A percentile compares a stretch with the other conserved stretches of the same genome.
phyloP scores from a whole-genome alignment of 2,329 filamentous ascomycete genomes.

The Colletotrichum destructivum region DNA sequence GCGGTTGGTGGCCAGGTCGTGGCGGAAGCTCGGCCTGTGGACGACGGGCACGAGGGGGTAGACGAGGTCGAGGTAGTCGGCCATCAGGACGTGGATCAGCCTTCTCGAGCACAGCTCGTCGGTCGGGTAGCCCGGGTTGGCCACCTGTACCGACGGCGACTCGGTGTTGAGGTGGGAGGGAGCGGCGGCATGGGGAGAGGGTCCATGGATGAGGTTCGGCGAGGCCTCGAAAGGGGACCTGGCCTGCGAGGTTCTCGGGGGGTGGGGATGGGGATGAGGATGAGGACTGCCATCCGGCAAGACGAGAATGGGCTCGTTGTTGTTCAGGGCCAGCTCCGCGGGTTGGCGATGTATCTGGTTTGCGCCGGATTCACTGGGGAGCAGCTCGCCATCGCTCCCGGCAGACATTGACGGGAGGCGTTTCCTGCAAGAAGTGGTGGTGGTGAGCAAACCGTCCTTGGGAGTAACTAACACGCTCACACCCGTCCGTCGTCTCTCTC shows the following conservation, averaged over 20 bases:
- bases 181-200: conserved; percentile 6
- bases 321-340: not conserved
- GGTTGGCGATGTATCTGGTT: not conserved
- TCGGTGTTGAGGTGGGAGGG: conserved; percentile 5
- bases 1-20: conserved; percentile 43
- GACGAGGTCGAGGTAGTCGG: conserved; percentile 47
- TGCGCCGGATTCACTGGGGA: not conserved
- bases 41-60: conserved; percentile 48
- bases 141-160: conserved; percentile 3
- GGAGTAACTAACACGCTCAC: no score
- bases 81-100: conserved; percentile 45
- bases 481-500: no score
- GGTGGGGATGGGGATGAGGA: not conserved
- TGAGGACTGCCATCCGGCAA: not conserved
- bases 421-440: conserved; percentile 19
- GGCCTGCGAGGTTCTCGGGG: conserved; percentile 5
- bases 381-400: conserved; percentile 17
- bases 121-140: conserved; percentile 40
- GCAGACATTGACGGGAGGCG: conserved; percentile 34
- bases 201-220: not conserved
- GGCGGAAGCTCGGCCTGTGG: conserved; percentile 46
- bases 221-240: conserved; percentile 11
- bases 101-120: conserved; percentile 48
- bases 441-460: conserved; percentile 6
- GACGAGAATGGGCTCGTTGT: conserved; percentile 18